phyloP scores from a whole-genome alignment of 2,329 filamentous ascomycete species.

The Aureobasidium sp. region DNA sequence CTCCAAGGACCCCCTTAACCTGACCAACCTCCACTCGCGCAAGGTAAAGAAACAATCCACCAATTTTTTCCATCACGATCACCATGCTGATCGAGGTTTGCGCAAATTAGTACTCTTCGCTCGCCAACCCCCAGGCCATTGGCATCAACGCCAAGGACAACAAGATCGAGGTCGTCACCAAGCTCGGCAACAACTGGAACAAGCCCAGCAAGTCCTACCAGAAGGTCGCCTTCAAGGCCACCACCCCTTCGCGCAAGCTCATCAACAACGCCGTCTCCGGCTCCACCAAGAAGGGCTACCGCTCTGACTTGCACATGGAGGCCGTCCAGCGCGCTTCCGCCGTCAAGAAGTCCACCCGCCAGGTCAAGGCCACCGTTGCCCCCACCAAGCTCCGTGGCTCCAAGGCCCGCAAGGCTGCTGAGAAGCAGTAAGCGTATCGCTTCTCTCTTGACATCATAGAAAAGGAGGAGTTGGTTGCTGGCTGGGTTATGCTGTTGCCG shows the following conservation, averaged over 20 bases:
- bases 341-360: constrained; percentile 62
- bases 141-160: constrained; percentile 74
- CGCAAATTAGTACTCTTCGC: constrained; percentile 68
- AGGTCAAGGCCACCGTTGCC: constrained; percentile 62
- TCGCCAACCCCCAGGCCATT: constrained; percentile 77
- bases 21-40: constrained; percentile 83
- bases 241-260: constrained; percentile 74
- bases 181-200: constrained; percentile 67
- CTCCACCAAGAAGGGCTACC: constrained; percentile 80
- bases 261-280: constrained; percentile 82
- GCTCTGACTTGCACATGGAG: constrained; percentile 43
- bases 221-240: constrained; percentile 62
- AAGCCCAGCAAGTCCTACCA: constrained; percentile 63
- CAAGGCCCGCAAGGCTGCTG: constrained; percentile 64
- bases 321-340: constrained; percentile 84
- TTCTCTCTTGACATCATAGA: background rate
- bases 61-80: background rate
- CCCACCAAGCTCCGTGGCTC: constrained; percentile 70
- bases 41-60: constrained; percentile 57
- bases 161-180: constrained; percentile 72
- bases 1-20: constrained; percentile 90
- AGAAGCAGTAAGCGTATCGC: constrained; percentile 7
- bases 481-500: constrained; percentile 4
- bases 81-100: no score
- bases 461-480: background rate